These are phyloP conservation scores for Chlamydomonas urium DNA, from an alignment of 139 green algal genomes.

Conservation along the genomic window DNA sequence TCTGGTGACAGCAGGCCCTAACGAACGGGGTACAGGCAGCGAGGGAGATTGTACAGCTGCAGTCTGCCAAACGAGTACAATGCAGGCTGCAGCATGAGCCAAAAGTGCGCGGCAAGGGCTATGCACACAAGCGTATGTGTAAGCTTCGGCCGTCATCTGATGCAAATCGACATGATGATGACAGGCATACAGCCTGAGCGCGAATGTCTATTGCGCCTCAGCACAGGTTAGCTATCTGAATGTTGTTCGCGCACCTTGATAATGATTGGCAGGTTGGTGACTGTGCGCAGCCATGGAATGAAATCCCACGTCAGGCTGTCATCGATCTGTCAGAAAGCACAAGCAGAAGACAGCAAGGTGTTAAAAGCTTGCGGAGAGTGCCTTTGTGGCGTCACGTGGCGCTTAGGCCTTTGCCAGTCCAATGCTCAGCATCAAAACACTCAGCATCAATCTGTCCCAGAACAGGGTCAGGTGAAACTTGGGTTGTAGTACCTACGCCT, in stretches of 20 bases:
- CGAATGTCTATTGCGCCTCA: too few relatives aligned
- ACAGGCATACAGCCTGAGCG: too few relatives aligned
- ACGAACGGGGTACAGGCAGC: too few relatives aligned
- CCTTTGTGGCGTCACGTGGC: too few relatives aligned
- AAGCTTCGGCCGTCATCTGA: too few relatives aligned
- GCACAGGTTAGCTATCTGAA: too few relatives aligned
- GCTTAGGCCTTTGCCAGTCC: too few relatives aligned
- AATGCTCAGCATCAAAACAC: neutral
- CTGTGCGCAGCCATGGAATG: slow-evolving; percentile 66
- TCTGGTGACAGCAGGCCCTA: slow-evolving; percentile 74
- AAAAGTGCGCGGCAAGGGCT: neutral
- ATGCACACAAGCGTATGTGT: neutral
- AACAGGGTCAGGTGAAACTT: neutral
- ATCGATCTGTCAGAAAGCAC: too few relatives aligned
- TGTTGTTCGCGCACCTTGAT: slow-evolving; percentile 64
- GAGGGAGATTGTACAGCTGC: neutral
- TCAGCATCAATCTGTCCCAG: neutral
- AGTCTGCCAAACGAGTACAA: neutral
- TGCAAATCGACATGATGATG: too few relatives aligned
- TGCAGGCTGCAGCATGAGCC: neutral
- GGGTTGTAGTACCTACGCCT: neutral
- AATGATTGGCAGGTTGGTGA: slow-evolving; percentile 74
- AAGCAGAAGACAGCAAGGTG: too few relatives aligned
- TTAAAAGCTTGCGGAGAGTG: too few relatives aligned
- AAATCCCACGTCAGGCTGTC: slow-evolving; percentile 69